Base-by-base conservation (phyloP, 179 eudicot genomes). In the Spergularia azorica region DNA sequence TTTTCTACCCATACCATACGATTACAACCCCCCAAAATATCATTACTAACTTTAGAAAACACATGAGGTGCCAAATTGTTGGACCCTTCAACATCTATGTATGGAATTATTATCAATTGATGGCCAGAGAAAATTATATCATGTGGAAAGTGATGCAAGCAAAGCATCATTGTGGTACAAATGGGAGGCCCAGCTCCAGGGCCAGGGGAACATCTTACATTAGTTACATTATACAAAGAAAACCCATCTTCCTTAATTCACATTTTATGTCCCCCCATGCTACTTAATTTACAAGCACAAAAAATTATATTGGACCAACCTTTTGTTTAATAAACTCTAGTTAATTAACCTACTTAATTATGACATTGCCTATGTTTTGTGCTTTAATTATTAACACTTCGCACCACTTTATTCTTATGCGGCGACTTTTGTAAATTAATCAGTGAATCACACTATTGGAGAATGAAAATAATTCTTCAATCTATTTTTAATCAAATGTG, bases 111-210 rank as follows among this genome's bases (percentile, higher is more conserved):
- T 26, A 26, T 36, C 50, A 55, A 12, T 63, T 26, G 66, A 43
- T 41, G 14, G n/a, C 57, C 76, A 73, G 64, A 48, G 56, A 62
- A 62, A 73, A 61, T 18, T 10, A 75, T 14, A 63, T 52, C 50
- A 56, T 51, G 63, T 62, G 65, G 57, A 62, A 36, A 63, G 67
- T 72, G 81, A 79, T 32, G 73, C 21, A 65, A 72, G 17, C 50
- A 72, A 65, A 65, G 55, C 68, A 79, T 72, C 12, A 79, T 72
- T 46, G 77, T 78, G 68, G 73, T 70, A 48, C 43, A 73, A 73
- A 56, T 56, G 77, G 81, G 81, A 79, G 81, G 81, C 77, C 81
- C 81, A 79, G 21, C 36, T 71, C 80, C 80, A 78, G 71, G 62
- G 73, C 77, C 73, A 73, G 46, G 76, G 77, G 81, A 78, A 78